phyloP scores from a whole-genome alignment of 2,329 filamentous ascomycete species.

The Chaetomium sp. region DNA sequence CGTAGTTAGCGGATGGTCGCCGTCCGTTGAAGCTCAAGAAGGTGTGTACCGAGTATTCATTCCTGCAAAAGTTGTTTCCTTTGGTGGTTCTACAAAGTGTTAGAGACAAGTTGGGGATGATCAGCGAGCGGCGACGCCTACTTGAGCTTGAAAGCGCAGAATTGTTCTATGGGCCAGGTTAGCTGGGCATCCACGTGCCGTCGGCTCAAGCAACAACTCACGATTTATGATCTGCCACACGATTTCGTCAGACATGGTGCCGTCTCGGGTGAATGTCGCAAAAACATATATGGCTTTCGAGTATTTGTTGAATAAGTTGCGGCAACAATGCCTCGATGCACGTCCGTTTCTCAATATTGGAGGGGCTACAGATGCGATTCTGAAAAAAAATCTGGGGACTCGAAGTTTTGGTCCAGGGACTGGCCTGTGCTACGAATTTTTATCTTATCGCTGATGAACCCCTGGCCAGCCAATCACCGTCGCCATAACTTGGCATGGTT shows the following conservation, averaged over 20 bases:
- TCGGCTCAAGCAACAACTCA: conserved; percentile 8
- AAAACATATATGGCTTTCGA: not conserved
- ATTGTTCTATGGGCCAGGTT: conserved; percentile 51
- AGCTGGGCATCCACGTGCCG: conserved; percentile 39
- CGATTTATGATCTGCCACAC: conserved; percentile 94
- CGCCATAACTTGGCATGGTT: too few species aligned
- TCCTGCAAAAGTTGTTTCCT: conserved; percentile 88
- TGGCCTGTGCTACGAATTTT: not conserved
- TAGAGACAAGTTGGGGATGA: not conserved
- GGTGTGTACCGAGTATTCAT: conserved; percentile 66
- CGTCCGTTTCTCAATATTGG: conserved; percentile 1
- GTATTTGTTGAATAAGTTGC: not conserved
- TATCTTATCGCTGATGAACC: conserved; percentile 10
- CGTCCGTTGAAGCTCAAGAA: not conserved
- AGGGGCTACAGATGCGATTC: conserved; percentile 7
- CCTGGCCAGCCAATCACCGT: not conserved
- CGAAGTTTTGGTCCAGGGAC: conserved; percentile 4
- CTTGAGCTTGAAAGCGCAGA: conserved; percentile 89
- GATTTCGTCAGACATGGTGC: conserved; percentile 85
- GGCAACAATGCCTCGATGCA: not conserved
- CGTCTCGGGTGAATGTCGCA: conserved; percentile 6
- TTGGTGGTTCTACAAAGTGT: conserved; percentile 49
- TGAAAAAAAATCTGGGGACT: conserved; percentile 10
- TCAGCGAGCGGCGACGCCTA: conserved; percentile 34
- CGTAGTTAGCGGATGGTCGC: not conserved